Evolutionary conservation across 2,329 filamentous ascomycete genomes (phyloP).

Genomic region (Thermothelomyces thermophilus): DNA sequence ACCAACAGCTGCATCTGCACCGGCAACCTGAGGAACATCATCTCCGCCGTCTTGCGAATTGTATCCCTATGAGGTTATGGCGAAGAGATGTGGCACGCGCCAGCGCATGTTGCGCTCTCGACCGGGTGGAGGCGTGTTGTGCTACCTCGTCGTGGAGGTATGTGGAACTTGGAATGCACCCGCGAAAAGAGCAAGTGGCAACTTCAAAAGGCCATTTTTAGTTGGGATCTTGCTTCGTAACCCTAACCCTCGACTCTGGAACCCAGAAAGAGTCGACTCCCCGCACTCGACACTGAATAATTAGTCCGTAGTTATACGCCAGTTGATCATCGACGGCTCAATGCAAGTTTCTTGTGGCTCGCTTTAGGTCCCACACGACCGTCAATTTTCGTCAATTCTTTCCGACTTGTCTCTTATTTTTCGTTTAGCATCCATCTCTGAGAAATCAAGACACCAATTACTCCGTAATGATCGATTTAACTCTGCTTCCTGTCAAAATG

Average conservation of each 20-base stretch:
- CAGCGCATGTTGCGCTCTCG: constrained; percentile 10
- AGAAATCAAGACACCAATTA: too few relatives aligned
- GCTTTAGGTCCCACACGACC: too few relatives aligned
- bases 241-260: not conserved
- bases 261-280: not conserved
- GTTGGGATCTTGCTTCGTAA: not conserved
- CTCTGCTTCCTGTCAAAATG: too few relatives aligned
- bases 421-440: too few relatives aligned
- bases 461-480: too few relatives aligned
- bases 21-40: not conserved
- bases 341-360: too few relatives aligned
- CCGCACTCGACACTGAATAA: too few relatives aligned
- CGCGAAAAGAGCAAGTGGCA: not conserved
- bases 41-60: not conserved
- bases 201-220: not conserved
- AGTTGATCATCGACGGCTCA: too few relatives aligned
- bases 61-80: not conserved
- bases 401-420: too few relatives aligned
- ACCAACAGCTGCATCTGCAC: not conserved
- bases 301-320: too few relatives aligned
- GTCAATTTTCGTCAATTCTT: too few relatives aligned
- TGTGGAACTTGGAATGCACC: not conserved
- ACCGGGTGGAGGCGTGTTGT: not conserved
- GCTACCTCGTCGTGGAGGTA: not conserved
- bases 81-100: constrained; percentile 1